A percentile compares a stretch with the other conserved stretches of the same genome.
Evolutionary conservation across 768 basidiomycete genomes (phyloP).

Genomic region (Asterophora parasitica): DNA sequence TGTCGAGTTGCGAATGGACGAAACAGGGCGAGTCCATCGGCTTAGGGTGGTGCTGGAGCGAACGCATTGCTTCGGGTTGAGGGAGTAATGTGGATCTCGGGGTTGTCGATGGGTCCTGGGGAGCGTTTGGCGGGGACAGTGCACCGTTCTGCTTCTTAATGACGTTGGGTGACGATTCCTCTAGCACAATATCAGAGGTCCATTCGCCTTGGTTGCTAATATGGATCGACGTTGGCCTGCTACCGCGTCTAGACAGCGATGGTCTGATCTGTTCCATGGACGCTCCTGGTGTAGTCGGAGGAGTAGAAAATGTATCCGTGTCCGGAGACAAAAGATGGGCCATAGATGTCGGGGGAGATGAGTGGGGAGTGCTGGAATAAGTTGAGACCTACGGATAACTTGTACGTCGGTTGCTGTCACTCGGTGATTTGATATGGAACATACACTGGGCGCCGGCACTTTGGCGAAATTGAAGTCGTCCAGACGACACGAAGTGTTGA

Average conservation of each 20-base stretch:
- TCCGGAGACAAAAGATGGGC: constrained; percentile 27
- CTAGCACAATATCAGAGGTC: constrained; percentile 40
- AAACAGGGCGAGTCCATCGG: constrained; percentile 77
- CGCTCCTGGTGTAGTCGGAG: constrained; percentile 33
- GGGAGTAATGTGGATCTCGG: constrained; percentile 14
- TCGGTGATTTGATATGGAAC: not conserved
- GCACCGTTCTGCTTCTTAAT: constrained; percentile 20
- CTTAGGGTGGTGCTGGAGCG: constrained; percentile 19
- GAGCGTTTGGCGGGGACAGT: constrained; percentile 12
- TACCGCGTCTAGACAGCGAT: constrained; percentile 37
- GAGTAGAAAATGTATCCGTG: constrained; percentile 38
- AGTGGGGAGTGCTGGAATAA: not conserved
- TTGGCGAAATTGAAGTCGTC: constrained; percentile 9
- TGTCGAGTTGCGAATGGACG: constrained; percentile 88
- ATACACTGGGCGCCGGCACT: not conserved
- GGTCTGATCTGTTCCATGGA: constrained; percentile 24
- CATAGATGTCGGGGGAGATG: constrained; percentile 6
- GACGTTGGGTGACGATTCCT: constrained; percentile 30
- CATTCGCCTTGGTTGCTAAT: constrained; percentile 34
- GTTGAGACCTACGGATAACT: too few relatives aligned
- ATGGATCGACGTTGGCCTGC: constrained; percentile 41
- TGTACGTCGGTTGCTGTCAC: too few relatives aligned
- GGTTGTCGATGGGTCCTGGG: constrained; percentile 21
- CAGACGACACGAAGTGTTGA: constrained; percentile 9
- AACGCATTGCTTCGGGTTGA: constrained; percentile 12